These are phyloP conservation scores for Plasmodium relictum DNA, from an alignment of 169 alveolate genomes.

Conservation along the genomic window DNA sequence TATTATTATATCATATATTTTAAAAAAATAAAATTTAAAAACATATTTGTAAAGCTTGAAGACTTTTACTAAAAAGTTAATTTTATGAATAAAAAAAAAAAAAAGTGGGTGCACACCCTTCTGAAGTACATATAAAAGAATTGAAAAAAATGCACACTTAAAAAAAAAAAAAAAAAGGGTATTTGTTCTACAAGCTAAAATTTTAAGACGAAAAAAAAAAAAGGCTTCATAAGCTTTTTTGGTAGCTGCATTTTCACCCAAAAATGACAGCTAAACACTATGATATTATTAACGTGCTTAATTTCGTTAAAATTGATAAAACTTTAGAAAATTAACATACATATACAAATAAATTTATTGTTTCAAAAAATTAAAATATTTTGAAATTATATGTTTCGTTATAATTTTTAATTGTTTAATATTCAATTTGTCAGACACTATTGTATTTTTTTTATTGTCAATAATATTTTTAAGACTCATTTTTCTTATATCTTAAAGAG, in stretches of 20 bases:
- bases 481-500: background rate
- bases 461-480: background rate
- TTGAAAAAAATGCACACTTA: background rate
- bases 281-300: background rate
- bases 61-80: no score
- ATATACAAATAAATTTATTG: background rate
- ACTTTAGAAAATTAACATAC: background rate
- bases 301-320: background rate
- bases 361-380: background rate
- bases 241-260: background rate
- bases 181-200: background rate
- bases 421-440: background rate
- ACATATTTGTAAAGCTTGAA: no score
- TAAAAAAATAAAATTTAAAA: no score
- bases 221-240: background rate
- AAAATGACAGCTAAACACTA: background rate
- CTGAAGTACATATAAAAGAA: no score
- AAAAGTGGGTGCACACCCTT: no score
- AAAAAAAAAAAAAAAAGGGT: background rate
- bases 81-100: no score
- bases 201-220: slow-evolving; percentile 1
- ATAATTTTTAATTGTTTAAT: background rate
- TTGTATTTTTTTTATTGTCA: background rate
- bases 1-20: no score
- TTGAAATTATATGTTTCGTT: background rate